Percentiles rank a stretch among this genome's conserved stretches.
These are phyloP conservation scores for Dicorynia guianensis DNA, from an alignment of 306 rosid genomes.

Conservation along the genomic window DNA sequence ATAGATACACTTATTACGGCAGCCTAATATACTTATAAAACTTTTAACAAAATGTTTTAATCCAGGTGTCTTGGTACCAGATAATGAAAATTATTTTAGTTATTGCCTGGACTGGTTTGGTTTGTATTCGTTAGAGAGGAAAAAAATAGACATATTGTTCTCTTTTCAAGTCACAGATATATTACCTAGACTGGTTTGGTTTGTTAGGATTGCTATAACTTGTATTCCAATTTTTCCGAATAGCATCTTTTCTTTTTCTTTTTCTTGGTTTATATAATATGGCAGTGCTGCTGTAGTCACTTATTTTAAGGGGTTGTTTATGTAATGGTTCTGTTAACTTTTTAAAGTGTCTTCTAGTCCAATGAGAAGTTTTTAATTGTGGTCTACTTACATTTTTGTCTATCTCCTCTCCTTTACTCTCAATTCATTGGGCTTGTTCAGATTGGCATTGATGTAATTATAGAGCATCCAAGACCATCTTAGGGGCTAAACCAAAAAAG, in stretches of 20 bases:
- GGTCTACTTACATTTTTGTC: background rate
- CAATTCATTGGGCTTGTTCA: background rate
- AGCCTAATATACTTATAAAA: no score
- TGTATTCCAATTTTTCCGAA: background rate
- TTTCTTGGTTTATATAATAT: no score
- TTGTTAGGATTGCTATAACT: background rate
- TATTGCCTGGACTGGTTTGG: slow-evolving; percentile 31
- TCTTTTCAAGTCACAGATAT: background rate
- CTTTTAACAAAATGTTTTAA: background rate
- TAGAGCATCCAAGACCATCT: background rate
- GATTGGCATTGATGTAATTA: background rate
- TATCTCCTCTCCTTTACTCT: background rate
- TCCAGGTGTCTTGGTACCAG: slow-evolving; percentile 13
- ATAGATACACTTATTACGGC: no score
- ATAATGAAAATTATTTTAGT: slow-evolving; percentile 15
- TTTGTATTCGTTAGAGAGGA: background rate
- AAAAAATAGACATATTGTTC: background rate
- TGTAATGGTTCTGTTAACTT: background rate
- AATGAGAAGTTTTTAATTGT: background rate
- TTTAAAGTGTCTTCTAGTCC: background rate
- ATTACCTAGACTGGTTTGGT: no score
- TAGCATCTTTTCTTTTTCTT: background rate
- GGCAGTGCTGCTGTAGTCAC: no score
- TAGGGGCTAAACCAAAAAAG: background rate
- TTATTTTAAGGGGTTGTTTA: background rate